Percentiles rank a stretch among this genome's conserved stretches.
These are phyloP conservation scores for Vitis cinerea DNA, from an alignment of 164 flowering plant genomes.

Conservation along the genomic window DNA sequence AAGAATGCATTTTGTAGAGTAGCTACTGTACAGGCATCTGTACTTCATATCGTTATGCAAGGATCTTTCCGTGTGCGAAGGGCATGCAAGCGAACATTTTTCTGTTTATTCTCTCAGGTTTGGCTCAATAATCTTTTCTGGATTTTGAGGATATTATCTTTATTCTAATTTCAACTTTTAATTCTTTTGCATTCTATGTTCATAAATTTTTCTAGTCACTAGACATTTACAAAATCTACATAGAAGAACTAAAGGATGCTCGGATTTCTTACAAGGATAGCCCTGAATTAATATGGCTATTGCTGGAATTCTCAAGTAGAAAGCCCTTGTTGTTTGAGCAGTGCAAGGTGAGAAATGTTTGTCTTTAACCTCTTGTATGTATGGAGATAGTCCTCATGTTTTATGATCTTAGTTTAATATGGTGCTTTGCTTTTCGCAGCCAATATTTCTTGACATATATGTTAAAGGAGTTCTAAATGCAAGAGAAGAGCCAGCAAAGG, in stretches of 20 bases:
- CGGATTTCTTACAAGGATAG: constrained; percentile 70
- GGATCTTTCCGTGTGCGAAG: constrained; percentile 62
- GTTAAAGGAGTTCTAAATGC: constrained; percentile 76
- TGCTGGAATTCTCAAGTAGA: constrained; percentile 60
- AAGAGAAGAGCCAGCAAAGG: constrained; percentile 69
- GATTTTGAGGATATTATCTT: constrained; percentile 3
- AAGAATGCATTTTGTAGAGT: constrained; percentile 83
- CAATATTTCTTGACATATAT: constrained; percentile 78
- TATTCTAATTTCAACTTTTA: not conserved
- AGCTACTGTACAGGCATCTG: constrained; percentile 62
- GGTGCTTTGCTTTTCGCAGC: constrained; percentile 48
- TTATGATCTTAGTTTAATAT: constrained; percentile 1
- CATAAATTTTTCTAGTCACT: constrained; percentile 47
- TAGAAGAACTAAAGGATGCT: constrained; percentile 62
- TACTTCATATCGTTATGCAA: constrained; percentile 59
- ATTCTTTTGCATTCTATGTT: constrained; percentile 8
- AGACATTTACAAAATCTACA: constrained; percentile 53
- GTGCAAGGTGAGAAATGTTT: constrained; percentile 54
- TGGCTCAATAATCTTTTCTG: not conserved
- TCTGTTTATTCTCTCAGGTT: constrained; percentile 76
- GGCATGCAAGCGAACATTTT: constrained; percentile 61
- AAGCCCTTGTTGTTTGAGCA: constrained; percentile 44
- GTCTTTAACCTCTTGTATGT: not conserved
- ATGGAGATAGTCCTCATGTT: not conserved
- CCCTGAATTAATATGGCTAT: constrained; percentile 53